phyloP scores from a whole-genome alignment of 352 stramenopile genomes.

The Globisporangium emineosum region DNA sequence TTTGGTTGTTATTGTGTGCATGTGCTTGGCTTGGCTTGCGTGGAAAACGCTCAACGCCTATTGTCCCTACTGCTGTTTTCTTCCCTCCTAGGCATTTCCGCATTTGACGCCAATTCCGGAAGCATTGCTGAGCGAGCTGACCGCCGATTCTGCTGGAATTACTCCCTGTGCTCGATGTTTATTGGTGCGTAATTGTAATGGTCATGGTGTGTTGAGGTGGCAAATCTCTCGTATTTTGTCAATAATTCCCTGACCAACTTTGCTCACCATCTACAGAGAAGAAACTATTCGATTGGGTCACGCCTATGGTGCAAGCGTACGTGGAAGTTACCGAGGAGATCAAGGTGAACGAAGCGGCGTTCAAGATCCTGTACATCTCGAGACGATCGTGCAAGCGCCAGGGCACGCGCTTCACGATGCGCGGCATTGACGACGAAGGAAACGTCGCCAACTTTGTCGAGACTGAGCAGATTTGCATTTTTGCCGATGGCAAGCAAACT shows the following conservation, averaged over 20 bases:
- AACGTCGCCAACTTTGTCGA: slow-evolving; percentile 95
- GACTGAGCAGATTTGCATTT: slow-evolving; percentile 92
- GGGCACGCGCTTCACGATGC: slow-evolving; percentile 90
- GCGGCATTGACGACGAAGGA: slow-evolving; percentile 89
- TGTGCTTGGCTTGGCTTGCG: too few species aligned
- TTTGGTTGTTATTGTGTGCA: slow-evolving; percentile 2
- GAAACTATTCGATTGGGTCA: slow-evolving; percentile 76
- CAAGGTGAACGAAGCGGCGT: slow-evolving; percentile 42
- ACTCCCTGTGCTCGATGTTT: slow-evolving; percentile 55
- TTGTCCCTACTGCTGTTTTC: not conserved
- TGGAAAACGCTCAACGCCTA: too few species aligned
- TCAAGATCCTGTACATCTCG: slow-evolving; percentile 76
- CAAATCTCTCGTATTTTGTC: not conserved
- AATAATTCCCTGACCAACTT: not conserved
- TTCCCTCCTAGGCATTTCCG: slow-evolving; percentile 39
- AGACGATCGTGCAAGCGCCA: slow-evolving; percentile 76
- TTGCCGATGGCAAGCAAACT: slow-evolving; percentile 46
- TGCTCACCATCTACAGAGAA: slow-evolving; percentile 36
- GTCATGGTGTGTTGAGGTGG: not conserved
- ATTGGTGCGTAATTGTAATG: slow-evolving; percentile 31
- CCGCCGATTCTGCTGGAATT: slow-evolving; percentile 93
- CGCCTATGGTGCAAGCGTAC: slow-evolving; percentile 76
- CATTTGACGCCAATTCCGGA: slow-evolving; percentile 44
- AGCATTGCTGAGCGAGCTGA: slow-evolving; percentile 78
- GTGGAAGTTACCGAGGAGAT: slow-evolving; percentile 51